These are phyloP conservation scores for Draba incana DNA, from an alignment of 345 rosid species.

Conservation along the genomic window DNA sequence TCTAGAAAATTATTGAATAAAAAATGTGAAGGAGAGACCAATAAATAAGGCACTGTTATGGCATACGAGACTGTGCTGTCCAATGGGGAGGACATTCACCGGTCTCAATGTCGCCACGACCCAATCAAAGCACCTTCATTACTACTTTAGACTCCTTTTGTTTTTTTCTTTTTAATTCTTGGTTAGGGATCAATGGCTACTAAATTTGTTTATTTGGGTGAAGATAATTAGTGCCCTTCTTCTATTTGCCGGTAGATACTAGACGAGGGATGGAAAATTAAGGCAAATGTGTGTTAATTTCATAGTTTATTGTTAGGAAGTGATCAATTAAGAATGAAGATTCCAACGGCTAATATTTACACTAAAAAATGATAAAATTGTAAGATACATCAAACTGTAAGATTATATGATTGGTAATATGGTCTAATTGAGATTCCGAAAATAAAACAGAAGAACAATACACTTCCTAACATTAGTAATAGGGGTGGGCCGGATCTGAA, in stretches of 20 bases:
- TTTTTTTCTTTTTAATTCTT: background rate
- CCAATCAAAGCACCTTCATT: slow-evolving; percentile 25
- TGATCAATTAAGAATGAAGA: background rate
- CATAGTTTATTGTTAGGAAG: background rate
- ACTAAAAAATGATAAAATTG: no score
- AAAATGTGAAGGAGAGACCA: slow-evolving; percentile 9
- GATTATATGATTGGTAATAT: no score
- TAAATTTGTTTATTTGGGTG: background rate
- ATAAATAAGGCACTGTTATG: slow-evolving; percentile 11
- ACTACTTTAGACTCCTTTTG: slow-evolving; percentile 10
- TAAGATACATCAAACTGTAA: no score
- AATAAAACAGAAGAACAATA: no score
- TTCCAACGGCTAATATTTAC: background rate
- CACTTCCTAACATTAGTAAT: no score
- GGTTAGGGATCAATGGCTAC: slow-evolving; percentile 10
- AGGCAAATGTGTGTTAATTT: background rate
- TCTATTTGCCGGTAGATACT: slow-evolving; percentile 1
- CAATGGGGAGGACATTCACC: slow-evolving; percentile 30
- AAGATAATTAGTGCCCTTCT: slow-evolving; percentile 11
- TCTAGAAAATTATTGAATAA: slow-evolving; percentile 20
- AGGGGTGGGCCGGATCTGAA: no score
- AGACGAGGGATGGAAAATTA: background rate
- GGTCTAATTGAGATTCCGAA: no score
- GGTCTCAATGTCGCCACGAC: slow-evolving; percentile 30
- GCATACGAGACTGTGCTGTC: slow-evolving; percentile 19